Evolutionary conservation across 805 yeast species (phyloP).

Genomic region (Metschnikowia gelsemii): DNA sequence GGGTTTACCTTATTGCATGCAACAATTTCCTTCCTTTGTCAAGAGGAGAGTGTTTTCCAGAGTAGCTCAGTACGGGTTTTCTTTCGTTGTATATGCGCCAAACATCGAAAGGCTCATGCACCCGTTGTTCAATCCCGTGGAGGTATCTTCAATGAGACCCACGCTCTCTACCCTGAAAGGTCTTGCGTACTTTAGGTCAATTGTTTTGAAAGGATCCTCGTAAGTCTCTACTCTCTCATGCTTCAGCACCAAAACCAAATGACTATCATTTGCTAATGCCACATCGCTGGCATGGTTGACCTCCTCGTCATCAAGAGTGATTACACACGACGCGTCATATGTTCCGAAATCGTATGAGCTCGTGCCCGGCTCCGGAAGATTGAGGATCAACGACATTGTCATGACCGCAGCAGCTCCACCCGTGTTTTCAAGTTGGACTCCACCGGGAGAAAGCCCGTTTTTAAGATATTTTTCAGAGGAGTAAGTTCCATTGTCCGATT

Average conservation of each 20-base stretch:
- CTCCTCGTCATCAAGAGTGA: conserved; percentile 33
- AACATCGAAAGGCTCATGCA: conserved; percentile 42
- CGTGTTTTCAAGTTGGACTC: neutral
- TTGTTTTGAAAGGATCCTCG: conserved; percentile 13
- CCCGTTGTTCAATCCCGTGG: conserved; percentile 40
- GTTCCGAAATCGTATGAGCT: conserved; percentile 23
- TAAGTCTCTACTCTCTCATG: conserved; percentile 10
- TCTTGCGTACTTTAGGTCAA: conserved; percentile 13
- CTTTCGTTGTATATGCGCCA: conserved; percentile 42
- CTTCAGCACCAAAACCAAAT: conserved; percentile 22
- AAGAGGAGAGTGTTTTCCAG: no score
- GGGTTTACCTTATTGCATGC: no score
- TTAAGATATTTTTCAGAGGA: neutral
- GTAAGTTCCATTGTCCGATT: neutral
- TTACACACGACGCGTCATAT: conserved; percentile 6
- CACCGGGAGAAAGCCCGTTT: conserved; percentile 7
- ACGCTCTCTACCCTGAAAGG: conserved; percentile 35
- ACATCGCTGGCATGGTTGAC: conserved; percentile 33
- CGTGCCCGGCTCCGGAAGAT: conserved; percentile 31
- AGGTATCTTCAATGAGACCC: conserved; percentile 38
- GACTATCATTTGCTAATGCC: conserved; percentile 30
- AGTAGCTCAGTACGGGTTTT: conserved; percentile 34
- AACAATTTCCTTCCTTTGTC: no score
- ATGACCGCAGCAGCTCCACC: conserved; percentile 6
- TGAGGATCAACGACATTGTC: conserved; percentile 24